These are phyloP conservation scores for Mycena floridula DNA, from an alignment of 768 basidiomycete species.

Conservation along the genomic window DNA sequence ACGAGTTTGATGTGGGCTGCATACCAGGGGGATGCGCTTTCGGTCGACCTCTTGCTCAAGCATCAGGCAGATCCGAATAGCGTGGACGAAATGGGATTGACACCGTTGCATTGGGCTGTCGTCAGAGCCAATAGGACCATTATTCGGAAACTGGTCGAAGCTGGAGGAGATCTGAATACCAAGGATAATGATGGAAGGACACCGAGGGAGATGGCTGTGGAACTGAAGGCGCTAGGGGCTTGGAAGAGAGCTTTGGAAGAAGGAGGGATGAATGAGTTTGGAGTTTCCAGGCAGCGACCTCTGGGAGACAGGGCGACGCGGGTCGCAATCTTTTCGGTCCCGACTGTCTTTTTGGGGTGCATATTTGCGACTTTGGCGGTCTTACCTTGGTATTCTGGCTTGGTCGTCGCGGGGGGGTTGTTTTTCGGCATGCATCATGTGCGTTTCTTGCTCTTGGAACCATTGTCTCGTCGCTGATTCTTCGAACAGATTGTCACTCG, in stretches of 20 bases:
- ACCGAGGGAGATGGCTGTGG: conserved; percentile 89
- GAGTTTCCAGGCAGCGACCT: conserved; percentile 56
- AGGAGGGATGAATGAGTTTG: conserved; percentile 76
- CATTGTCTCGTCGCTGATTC: conserved; percentile 4
- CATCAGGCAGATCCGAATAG: conserved; percentile 79
- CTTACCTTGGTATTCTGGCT: conserved; percentile 86
- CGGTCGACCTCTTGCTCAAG: conserved; percentile 83
- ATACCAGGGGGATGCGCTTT: conserved; percentile 96
- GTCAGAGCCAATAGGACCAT: conserved; percentile 89
- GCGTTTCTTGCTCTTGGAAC: conserved; percentile 21
- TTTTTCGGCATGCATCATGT: conserved; percentile 95
- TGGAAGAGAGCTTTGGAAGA: conserved; percentile 89
- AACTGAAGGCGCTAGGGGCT: conserved; percentile 85
- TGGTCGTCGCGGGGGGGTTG: conserved; percentile 77
- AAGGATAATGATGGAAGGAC: conserved; percentile 85
- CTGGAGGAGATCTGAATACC: conserved; percentile 74
- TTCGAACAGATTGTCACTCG: conserved; percentile 69
- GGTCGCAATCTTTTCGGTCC: conserved; percentile 71
- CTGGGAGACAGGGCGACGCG: conserved; percentile 81
- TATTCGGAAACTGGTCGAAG: conserved; percentile 80
- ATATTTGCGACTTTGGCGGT: conserved; percentile 81
- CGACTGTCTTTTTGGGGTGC: conserved; percentile 71
- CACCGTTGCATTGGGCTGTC: conserved; percentile 96
- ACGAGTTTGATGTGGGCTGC: conserved; percentile 98
- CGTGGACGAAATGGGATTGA: conserved; percentile 76